These are phyloP conservation scores for Hypomontagnella submonticulosa DNA, from an alignment of 495 filamentous ascomycete genomes.

Conservation along the genomic window DNA sequence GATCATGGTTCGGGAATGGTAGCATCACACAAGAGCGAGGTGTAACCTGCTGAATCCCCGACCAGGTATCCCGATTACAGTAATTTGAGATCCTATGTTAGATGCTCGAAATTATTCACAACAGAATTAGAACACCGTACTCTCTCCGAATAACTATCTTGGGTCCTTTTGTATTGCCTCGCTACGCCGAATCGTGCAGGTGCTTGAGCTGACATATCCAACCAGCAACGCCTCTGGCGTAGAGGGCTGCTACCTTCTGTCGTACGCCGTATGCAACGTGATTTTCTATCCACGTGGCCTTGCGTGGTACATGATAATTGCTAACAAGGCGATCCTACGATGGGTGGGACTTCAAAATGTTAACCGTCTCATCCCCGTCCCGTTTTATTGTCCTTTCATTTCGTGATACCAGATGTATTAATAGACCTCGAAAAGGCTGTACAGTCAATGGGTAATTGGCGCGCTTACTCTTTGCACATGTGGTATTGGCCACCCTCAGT, in stretches of 20 bases:
- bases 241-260: background rate
- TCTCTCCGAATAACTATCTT: too few relatives aligned
- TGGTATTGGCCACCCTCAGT: slow-evolving; percentile 2
- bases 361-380: background rate
- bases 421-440: slow-evolving; percentile 15
- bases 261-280: background rate
- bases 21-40: slow-evolving; percentile 17
- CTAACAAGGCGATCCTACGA: slow-evolving; percentile 12
- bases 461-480: slow-evolving; percentile 30
- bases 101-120: slow-evolving; percentile 7
- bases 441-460: slow-evolving; percentile 11
- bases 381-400: background rate
- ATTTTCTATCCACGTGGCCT: slow-evolving; percentile 18
- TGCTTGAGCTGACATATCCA: background rate
- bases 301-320: background rate
- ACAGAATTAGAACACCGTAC: too few relatives aligned
- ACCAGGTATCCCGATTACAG: slow-evolving; percentile 23
- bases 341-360: slow-evolving; percentile 1
- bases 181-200: too few relatives aligned
- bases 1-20: slow-evolving; percentile 32
- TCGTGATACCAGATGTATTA: slow-evolving; percentile 12
- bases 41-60: slow-evolving; percentile 25
- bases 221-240: background rate
- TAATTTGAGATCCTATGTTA: slow-evolving; percentile 15
- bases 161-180: too few relatives aligned